Evolutionary conservation across 768 basidiomycete species (phyloP), one percentile per base, ranked within the genome.

Genomic region (Amanita jacksonii): DNA sequence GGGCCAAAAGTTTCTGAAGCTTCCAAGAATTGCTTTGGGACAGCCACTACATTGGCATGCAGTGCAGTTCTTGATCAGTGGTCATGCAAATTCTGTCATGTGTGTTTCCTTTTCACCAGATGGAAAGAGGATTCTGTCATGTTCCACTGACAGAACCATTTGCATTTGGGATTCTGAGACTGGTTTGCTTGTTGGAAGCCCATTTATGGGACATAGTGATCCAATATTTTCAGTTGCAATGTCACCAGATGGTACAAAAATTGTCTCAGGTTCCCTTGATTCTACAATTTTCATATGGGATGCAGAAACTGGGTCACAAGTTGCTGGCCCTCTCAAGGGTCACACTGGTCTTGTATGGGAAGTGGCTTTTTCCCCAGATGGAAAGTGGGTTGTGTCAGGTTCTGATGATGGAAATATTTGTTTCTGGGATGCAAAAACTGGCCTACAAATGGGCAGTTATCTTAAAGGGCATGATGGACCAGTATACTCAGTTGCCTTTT

Each of bases 341-440:
- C 8, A 38, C 16, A 38, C 13, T n/a, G 43, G 36, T 13, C 15
- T 5, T 38, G 18, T 30, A n/a, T 40, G 46, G 50, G 46, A 48
- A 54, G 27, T 28, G 6, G 27, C 12, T 6, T 28, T 35, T 15
- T 35, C 34, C 13, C 34, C 34, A 35, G 34, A 35, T 35, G 34
- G 34, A 7, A 35, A 7, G 15, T 7, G 15, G 34, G 18, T 35
- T 35, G 34, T 19, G 15, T 35, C 34, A 7, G 34, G 34, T n/a
- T n/a, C 34, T 7, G 18, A n/a, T 35, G 34, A 35, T 35, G 15
- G 34, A 15, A 35, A 7, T n/a, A 35, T 35, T n/a, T 7, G 13
- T 5, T 7, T 35, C 15, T 35, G 34, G 34, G 34, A 35, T 35
- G n/a, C 34, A n/a, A 35, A n/a, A 15, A 35, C 7, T 35, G 34